Evolutionary conservation across 768 basidiomycete genomes (phyloP).

Genomic region (Suillus weaverae): DNA sequence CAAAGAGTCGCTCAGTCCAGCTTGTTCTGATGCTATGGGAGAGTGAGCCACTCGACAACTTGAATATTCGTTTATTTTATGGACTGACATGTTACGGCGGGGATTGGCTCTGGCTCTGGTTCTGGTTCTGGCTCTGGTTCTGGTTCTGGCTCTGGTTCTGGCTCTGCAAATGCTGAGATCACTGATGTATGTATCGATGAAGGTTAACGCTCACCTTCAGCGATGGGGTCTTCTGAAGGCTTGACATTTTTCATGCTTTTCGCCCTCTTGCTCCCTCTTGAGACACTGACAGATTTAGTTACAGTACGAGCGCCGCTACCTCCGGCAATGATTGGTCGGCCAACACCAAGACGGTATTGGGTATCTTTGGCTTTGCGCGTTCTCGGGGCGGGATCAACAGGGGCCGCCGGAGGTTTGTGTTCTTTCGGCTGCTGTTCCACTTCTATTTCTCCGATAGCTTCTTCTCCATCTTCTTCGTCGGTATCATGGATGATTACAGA

Average conservation of each 20-base stretch:
- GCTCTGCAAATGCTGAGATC: conserved; percentile 25
- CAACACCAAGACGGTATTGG: conserved; percentile 70
- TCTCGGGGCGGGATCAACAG: conserved; percentile 38
- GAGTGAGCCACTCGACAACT: not conserved
- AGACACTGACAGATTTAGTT: conserved; percentile 57
- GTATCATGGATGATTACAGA: conserved; percentile 41
- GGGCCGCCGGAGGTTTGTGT: conserved; percentile 16
- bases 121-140: conserved; percentile 30
- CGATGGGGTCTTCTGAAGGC: conserved; percentile 56
- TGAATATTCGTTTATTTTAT: not conserved
- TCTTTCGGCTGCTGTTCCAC: conserved; percentile 22
- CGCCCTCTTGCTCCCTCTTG: conserved; percentile 45
- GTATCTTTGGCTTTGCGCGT: conserved; percentile 72
- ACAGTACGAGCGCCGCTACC: conserved; percentile 65
- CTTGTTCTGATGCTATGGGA: not conserved
- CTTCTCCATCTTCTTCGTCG: conserved; percentile 44
- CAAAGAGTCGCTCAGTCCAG: not conserved
- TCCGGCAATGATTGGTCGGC: conserved; percentile 64
- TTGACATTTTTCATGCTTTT: conserved; percentile 52
- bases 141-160: conserved; percentile 24
- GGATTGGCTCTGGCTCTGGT: conserved; percentile 13
- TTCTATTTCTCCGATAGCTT: conserved; percentile 23
- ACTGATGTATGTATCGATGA: conserved; percentile 1
- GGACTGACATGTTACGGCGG: not conserved
- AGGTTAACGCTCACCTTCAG: conserved; percentile 41